phyloP scores from a whole-genome alignment of 768 basidiomycete species.

The Tulasnella sp. region DNA sequence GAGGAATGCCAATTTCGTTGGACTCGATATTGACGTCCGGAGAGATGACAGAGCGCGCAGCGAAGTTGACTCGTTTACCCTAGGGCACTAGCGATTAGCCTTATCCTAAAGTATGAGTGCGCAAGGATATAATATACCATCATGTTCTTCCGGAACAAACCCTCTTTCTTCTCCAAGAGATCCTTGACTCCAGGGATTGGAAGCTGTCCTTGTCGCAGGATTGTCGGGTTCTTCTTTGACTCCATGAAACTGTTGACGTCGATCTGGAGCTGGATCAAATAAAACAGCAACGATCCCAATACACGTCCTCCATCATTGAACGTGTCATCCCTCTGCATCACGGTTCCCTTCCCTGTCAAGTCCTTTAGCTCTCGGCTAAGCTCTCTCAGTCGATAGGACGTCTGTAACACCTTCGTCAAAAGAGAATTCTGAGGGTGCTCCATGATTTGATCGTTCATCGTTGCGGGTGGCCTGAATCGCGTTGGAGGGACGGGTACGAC shows the following conservation, averaged over 20 bases:
- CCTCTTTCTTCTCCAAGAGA: conserved; percentile 96
- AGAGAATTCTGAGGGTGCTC: conserved; percentile 95
- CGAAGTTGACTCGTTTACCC: conserved; percentile 99
- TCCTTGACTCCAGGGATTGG: conserved; percentile 95
- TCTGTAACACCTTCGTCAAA: conserved; percentile 64
- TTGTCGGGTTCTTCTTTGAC: conserved; percentile 84
- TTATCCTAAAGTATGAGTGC: neutral
- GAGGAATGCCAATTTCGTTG: conserved; percentile 95
- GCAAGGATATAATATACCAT: conserved; percentile 60
- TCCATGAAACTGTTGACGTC: conserved; percentile 98
- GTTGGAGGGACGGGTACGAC: conserved; percentile 87
- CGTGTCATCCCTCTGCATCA: conserved; percentile 36
- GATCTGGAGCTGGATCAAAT: conserved; percentile 79
- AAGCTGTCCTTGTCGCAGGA: conserved; percentile 75
- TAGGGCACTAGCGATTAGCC: conserved; percentile 25
- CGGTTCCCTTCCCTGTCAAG: conserved; percentile 44
- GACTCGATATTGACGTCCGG: conserved; percentile 99
- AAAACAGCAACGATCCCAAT: conserved; percentile 60
- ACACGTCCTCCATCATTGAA: conserved; percentile 37
- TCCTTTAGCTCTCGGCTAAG: conserved; percentile 53
- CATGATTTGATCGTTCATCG: conserved; percentile 84
- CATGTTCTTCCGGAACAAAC: conserved; percentile 96
- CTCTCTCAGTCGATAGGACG: conserved; percentile 70
- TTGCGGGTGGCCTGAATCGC: conserved; percentile 88
- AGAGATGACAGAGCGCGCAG: conserved; percentile 99